A percentile compares a stretch with the other conserved stretches of the same genome.
Conservation (phyloP, 1,284 basidiomycete species). For the Cryptococcus sp. region DNA sequence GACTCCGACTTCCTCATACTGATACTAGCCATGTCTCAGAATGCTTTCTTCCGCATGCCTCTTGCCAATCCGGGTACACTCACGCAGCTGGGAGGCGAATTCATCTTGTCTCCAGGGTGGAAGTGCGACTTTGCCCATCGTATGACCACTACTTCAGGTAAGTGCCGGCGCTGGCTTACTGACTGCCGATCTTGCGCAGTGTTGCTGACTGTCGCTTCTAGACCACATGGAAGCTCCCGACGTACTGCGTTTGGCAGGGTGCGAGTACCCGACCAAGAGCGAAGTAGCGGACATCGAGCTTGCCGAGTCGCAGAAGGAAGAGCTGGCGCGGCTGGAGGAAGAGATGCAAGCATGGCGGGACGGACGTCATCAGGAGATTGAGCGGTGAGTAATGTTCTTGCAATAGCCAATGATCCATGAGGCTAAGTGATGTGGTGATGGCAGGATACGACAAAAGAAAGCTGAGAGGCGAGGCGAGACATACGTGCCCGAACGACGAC, state of each 20-base stretch:
- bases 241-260: constrained; percentile 38
- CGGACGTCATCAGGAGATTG: constrained; percentile 33
- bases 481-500: constrained; percentile 16
- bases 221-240: constrained; percentile 53
- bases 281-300: constrained; percentile 26
- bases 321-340: constrained; percentile 31
- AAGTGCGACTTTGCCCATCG: constrained; percentile 52
- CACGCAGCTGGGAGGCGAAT: constrained; percentile 52
- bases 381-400: constrained; percentile 27
- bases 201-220: constrained; percentile 7
- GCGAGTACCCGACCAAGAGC: constrained; percentile 24
- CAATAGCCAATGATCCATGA: not conserved
- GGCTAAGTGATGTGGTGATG: not conserved
- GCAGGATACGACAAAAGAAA: constrained; percentile 34
- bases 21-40: constrained; percentile 23
- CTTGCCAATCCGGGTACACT: constrained; percentile 43
- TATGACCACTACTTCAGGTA: constrained; percentile 49
- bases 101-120: constrained; percentile 41
- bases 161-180: constrained; percentile 9
- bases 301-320: constrained; percentile 28
- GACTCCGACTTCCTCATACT: not conserved
- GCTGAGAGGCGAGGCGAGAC: constrained; percentile 30
- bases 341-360: constrained; percentile 41
- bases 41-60: constrained; percentile 43
- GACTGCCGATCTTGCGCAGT: too few species aligned